phyloP scores from a whole-genome alignment of 2,329 filamentous ascomycete genomes.

The Talaromyces sp. region DNA sequence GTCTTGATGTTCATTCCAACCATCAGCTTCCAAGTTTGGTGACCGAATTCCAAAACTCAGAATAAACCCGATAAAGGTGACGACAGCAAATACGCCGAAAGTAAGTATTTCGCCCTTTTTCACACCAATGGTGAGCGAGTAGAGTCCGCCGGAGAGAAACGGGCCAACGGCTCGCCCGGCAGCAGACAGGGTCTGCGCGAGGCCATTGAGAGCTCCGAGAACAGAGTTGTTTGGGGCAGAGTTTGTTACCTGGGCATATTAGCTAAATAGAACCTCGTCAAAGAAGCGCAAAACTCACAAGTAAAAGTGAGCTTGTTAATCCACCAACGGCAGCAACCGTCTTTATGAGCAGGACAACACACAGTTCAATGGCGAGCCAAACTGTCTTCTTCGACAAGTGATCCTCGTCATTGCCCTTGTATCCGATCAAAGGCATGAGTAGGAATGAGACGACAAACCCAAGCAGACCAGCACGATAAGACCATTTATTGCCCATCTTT shows the following conservation, averaged over 20 bases:
- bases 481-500: slow-evolving; percentile 76
- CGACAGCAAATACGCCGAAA: slow-evolving; percentile 81
- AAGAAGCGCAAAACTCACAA: slow-evolving; percentile 53
- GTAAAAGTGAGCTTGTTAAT: slow-evolving; percentile 77
- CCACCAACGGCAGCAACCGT: slow-evolving; percentile 87
- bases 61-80: slow-evolving; percentile 74
- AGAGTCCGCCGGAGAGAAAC: slow-evolving; percentile 80
- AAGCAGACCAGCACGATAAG: slow-evolving; percentile 72
- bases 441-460: slow-evolving; percentile 78
- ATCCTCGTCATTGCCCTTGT: slow-evolving; percentile 55
- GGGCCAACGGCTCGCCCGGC: slow-evolving; percentile 84
- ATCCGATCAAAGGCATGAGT: slow-evolving; percentile 84
- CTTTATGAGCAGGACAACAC: slow-evolving; percentile 74
- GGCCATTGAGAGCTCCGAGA: slow-evolving; percentile 83
- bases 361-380: slow-evolving; percentile 78
- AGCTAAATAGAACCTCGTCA: background rate
- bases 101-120: slow-evolving; percentile 73
- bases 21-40: slow-evolving; percentile 53
- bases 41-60: slow-evolving; percentile 73
- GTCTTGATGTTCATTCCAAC: slow-evolving; percentile 40
- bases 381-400: slow-evolving; percentile 55
- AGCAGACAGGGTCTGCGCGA: slow-evolving; percentile 89
- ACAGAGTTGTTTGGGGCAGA: slow-evolving; percentile 80
- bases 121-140: slow-evolving; percentile 69
- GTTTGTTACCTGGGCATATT: slow-evolving; percentile 69